Conservation (phyloP, 192 early-diverging fungal species). For the Linnemannia hyalina region DNA sequence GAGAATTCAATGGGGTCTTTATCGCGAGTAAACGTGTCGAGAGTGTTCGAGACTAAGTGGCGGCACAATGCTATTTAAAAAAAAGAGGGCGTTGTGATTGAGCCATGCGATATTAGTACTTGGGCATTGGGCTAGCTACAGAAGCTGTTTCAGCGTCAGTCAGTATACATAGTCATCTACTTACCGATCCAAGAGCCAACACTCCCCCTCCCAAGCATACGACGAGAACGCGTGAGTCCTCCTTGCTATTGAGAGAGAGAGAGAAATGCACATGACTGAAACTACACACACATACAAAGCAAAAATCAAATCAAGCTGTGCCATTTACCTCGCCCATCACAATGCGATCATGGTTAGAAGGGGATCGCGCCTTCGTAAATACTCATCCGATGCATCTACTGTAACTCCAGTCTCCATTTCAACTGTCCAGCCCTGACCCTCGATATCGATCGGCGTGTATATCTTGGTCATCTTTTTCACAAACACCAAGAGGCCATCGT, state of each 20-base stretch:
- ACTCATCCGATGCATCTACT: slow-evolving; percentile 19
- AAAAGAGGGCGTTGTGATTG: background rate
- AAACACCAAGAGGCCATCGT: slow-evolving; percentile 10
- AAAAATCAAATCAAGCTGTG: too few species aligned
- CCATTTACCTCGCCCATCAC: background rate
- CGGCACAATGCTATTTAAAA: slow-evolving; percentile 35
- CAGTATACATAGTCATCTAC: background rate
- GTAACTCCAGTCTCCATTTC: slow-evolving; percentile 38
- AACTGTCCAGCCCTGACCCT: slow-evolving; percentile 24
- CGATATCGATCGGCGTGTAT: background rate
- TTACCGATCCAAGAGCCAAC: slow-evolving; percentile 17
- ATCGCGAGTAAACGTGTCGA: slow-evolving; percentile 25
- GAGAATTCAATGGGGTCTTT: slow-evolving; percentile 31
- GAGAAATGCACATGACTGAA: too few species aligned
- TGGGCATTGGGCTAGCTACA: too few species aligned
- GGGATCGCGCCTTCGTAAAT: slow-evolving; percentile 19
- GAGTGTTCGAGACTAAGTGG: slow-evolving; percentile 15
- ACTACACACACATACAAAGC: too few species aligned
- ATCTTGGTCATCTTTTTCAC: slow-evolving; percentile 27
- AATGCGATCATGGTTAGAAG: slow-evolving; percentile 25
- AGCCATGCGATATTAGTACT: too few species aligned
- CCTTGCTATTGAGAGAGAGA: background rate
- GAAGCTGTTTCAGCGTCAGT: too few species aligned
- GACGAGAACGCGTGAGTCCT: too few species aligned
- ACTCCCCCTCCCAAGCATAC: slow-evolving; percentile 3